phyloP scores from a whole-genome alignment of 1,139 yeast genomes.

The Lodderomyces elongisporus region DNA sequence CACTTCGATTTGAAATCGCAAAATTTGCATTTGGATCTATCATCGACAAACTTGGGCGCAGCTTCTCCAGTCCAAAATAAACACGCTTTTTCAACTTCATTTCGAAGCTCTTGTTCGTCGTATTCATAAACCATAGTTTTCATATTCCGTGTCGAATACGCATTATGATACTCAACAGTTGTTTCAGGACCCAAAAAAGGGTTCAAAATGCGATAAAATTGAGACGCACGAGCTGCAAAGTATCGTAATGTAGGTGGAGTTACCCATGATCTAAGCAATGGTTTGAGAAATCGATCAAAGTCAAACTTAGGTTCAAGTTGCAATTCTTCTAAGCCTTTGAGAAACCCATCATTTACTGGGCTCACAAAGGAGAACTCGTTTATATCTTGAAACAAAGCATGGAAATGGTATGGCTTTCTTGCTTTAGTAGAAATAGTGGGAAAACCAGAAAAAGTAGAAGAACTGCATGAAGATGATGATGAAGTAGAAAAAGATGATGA shows the following conservation, averaged over 20 bases:
- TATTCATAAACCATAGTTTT: conserved; percentile 33
- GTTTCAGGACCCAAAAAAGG: conserved; percentile 32
- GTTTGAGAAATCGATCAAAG: conserved; percentile 1
- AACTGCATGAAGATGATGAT: not conserved
- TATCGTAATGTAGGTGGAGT: conserved; percentile 52
- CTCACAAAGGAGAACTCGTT: not conserved
- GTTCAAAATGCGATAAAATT: conserved; percentile 36
- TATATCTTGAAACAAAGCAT: conserved; percentile 2
- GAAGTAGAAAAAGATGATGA: not conserved
- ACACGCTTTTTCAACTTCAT: conserved; percentile 29
- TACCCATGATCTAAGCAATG: conserved; percentile 39
- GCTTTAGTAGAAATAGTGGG: no score
- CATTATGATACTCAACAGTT: conserved; percentile 50
- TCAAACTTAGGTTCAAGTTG: conserved; percentile 1
- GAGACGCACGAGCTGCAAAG: conserved; percentile 52
- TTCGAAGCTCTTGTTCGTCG: conserved; percentile 21
- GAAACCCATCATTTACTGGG: not conserved
- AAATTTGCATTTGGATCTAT: conserved; percentile 40
- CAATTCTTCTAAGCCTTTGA: not conserved
- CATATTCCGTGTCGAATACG: conserved; percentile 29
- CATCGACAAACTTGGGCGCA: conserved; percentile 34
- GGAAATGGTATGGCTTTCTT: conserved; percentile 1
- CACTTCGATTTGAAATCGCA: conserved; percentile 48
- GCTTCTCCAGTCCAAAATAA: conserved; percentile 54
- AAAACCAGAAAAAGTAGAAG: no score